Evolutionary conservation across 345 rosid genomes (phyloP), one percentile per base, ranked within the genome.

Genomic region (Alliaria petiolata): DNA sequence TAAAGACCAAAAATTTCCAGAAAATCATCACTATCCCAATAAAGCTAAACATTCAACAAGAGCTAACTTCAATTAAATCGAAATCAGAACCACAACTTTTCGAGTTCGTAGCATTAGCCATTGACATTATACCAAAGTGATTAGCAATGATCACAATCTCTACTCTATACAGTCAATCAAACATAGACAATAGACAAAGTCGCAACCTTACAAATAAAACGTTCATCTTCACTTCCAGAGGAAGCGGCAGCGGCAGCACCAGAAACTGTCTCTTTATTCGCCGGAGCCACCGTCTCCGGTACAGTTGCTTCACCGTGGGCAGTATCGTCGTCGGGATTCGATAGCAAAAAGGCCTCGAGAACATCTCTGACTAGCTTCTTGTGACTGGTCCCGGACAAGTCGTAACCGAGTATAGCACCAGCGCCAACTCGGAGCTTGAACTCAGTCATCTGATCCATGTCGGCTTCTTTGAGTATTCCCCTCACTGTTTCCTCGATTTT

Each of bases 391-490:
- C 56, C 80, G 0, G 87, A 80, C 50, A 90, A 85, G 54, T 86
- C 92, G 74, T 88, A 10, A 50, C 86, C 89, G 54, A 88, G 86
- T 30, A 67, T 83, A 74, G 78, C 76, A 1, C 92, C 78, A 61
- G 84, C 92, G 10, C 71, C 50, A 17, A 65, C 45, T 31, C 97
- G 86, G 82, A 89, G 84, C 65, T 86, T 85, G 81, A 83, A 89
- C 87, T 90, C 97, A 4, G 92, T 90, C 81, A 87, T 81, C 11
- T 69, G 81, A 17, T 81, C 86, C 82, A 90, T 69, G 77, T 90
- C 79, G 13, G 89, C 84, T 45, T 65, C 64, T 56, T 59, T 81
- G 16, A 91, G 92, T 28, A 89, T 76, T 2, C 76, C 79, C 49
- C 56, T 74, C 39, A 91, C 91, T 17, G 86, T 77, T 65, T 81